Base-by-base conservation (phyloP, 148 eudicot species). In the Vaccinium myrtillus region DNA sequence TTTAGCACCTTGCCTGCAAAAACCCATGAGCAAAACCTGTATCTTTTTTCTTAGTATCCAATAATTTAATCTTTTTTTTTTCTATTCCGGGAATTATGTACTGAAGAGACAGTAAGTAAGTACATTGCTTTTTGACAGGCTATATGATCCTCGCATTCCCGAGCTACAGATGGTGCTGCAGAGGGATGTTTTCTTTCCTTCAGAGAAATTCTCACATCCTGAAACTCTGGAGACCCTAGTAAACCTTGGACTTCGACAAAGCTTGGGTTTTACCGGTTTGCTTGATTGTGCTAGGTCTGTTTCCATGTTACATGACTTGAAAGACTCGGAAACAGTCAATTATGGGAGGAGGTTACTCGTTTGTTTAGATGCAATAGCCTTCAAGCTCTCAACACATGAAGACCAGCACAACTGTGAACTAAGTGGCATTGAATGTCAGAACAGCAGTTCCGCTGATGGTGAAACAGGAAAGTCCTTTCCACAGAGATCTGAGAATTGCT, bases 241-340 rank as follows among this genome's bases (percentile, higher is more conserved):
- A 75, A 89, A 90, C 55, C 88, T 97, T 87, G 99, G 99, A 80
- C 89, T 97, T 84, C 87, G 86, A 86, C 94, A 94, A 86, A 89
- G 83, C 82, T 91, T 97, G 86, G 91, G 89, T 83, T 89, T 86
- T 87, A 76, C 87, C 86, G 99, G 96, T 85, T 86, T 97, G 91
- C 93, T 95, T 81, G 99, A 97, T 86, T 94, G 95, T 90, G 99
- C 99, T 21, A 91, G 91, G 83, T 93, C 99, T 75, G 93, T 95
- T 18, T 91, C 98, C 59, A 88, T 94, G 90, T 86, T 93, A 80
- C 90, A 94, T 90, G 97, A 92, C 87, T 87, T 89, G 77, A 87
- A 80, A 73, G 95, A 92, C 81, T 70, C 92, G 3, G 91, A 92
- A 86, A 73, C 98, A 80, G 77, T 87, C 55, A 46, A 85, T 67